Conservation (phyloP, 1,139 yeast genomes). For the Blastobotrys apis region DNA sequence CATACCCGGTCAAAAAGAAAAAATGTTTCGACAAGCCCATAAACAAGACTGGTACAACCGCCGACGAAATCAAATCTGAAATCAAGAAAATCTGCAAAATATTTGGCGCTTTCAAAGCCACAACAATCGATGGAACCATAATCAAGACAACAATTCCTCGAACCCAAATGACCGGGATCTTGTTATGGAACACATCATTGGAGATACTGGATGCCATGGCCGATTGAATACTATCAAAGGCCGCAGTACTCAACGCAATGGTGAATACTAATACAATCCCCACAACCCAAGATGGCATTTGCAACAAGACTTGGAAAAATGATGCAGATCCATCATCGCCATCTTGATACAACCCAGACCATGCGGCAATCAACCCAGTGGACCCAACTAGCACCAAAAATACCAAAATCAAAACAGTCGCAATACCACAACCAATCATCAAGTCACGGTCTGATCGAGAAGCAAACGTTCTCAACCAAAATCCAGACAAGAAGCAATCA, state of each 20-base stretch:
- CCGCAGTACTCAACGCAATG: conserved; percentile 74
- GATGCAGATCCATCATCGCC: conserved; percentile 52
- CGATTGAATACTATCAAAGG: conserved; percentile 84
- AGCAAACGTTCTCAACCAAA: conserved; percentile 93
- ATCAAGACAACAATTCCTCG: conserved; percentile 69
- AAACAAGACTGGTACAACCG: conserved; percentile 81
- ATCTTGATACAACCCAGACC: conserved; percentile 68
- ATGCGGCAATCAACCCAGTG: conserved; percentile 83
- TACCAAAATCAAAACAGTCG: conserved; percentile 60
- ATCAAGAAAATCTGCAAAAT: conserved; percentile 83
- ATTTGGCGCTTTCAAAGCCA: conserved; percentile 77
- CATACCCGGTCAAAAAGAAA: conserved; percentile 72
- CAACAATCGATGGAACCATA: conserved; percentile 80
- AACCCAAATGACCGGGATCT: conserved; percentile 58
- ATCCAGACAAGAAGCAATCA: conserved; percentile 85
- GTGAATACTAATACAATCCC: conserved; percentile 78
- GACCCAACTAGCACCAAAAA: conserved; percentile 71
- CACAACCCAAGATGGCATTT: conserved; percentile 84
- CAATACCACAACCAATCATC: conserved; percentile 68
- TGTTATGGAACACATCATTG: conserved; percentile 84
- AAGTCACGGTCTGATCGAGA: conserved; percentile 73
- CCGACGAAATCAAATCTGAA: conserved; percentile 84
- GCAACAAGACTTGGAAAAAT: conserved; percentile 61
- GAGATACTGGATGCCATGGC: conserved; percentile 87
- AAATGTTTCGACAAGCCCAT: conserved; percentile 62